Conservation (phyloP, 78 protist genomes). For the Speleostelium caveatum region DNA sequence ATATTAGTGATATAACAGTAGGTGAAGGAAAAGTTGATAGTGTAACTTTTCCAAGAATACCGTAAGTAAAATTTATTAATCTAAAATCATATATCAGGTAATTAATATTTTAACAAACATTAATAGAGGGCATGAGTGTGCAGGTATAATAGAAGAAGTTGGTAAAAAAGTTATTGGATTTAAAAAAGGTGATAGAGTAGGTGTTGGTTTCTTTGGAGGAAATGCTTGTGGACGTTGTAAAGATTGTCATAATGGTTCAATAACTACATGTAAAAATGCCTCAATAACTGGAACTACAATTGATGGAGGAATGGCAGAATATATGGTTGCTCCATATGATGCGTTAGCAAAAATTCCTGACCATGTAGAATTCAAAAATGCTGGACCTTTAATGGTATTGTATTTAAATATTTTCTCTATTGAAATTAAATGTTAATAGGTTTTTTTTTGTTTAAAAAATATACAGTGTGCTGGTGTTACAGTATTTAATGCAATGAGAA, state of each 20-base stretch:
- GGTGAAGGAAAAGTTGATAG: slow-evolving; percentile 8
- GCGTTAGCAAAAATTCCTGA: slow-evolving; percentile 55
- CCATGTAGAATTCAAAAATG: slow-evolving; percentile 9
- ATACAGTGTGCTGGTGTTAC: slow-evolving; percentile 89
- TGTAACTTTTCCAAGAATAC: slow-evolving; percentile 37
- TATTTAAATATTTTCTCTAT: no score
- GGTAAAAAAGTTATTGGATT: slow-evolving; percentile 37
- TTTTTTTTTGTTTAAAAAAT: no score
- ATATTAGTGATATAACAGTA: neutral
- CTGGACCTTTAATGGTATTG: slow-evolving; percentile 81
- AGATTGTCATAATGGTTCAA: slow-evolving; percentile 31
- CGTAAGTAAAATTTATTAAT: neutral
- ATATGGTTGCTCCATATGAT: slow-evolving; percentile 44
- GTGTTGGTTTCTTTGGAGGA: slow-evolving; percentile 75
- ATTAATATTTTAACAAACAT: no score
- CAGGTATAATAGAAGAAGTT: slow-evolving; percentile 60
- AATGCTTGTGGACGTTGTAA: slow-evolving; percentile 62
- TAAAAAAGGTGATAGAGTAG: slow-evolving; percentile 67
- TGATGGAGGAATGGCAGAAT: slow-evolving; percentile 79
- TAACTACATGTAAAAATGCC: slow-evolving; percentile 25
- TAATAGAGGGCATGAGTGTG: slow-evolving; percentile 78
- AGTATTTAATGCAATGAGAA: slow-evolving; percentile 69
- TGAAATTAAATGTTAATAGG: no score
- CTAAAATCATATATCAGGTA: neutral
- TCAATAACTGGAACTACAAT: neutral